Evolutionary conservation across 2,329 filamentous ascomycete species (phyloP).

Genomic region (Claviceps africana): DNA sequence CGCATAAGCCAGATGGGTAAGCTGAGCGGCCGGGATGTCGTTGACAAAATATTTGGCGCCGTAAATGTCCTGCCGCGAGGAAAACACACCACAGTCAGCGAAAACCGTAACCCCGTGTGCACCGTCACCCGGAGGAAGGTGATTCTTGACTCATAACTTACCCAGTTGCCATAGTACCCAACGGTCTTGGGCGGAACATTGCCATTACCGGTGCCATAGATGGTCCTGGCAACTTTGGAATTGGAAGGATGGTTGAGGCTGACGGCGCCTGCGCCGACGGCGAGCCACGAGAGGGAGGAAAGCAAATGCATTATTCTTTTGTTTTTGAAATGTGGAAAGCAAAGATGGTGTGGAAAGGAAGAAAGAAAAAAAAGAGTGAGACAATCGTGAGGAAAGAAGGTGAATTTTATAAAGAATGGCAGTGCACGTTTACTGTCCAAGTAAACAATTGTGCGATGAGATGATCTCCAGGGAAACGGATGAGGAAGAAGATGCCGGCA

Average conservation of each 20-base stretch:
- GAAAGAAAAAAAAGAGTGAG: neutral
- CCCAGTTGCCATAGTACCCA: conserved; percentile 1
- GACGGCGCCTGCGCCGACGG: neutral
- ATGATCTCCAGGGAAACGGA: neutral
- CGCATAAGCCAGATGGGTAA: conserved; percentile 60
- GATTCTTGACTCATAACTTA: neutral
- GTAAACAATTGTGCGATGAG: neutral
- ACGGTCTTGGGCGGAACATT: neutral
- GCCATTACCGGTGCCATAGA: too few species aligned
- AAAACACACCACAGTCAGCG: neutral
- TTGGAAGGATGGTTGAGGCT: neutral
- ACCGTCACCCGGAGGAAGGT: too few species aligned
- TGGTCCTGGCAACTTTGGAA: neutral
- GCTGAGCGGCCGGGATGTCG: conserved; percentile 49
- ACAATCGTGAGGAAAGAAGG: neutral
- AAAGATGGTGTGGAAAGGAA: neutral
- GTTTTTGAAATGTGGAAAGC: too few species aligned
- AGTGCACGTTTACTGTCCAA: neutral
- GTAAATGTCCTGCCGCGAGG: conserved; percentile 45
- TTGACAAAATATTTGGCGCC: conserved; percentile 56
- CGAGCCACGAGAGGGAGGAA: conserved; percentile 1
- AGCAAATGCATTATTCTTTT: neutral
- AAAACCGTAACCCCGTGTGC: neutral
- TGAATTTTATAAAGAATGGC: neutral
- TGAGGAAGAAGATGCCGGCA: too few species aligned